Conservation (phyloP, 257 asterid species). For the Primulina eburnea region DNA sequence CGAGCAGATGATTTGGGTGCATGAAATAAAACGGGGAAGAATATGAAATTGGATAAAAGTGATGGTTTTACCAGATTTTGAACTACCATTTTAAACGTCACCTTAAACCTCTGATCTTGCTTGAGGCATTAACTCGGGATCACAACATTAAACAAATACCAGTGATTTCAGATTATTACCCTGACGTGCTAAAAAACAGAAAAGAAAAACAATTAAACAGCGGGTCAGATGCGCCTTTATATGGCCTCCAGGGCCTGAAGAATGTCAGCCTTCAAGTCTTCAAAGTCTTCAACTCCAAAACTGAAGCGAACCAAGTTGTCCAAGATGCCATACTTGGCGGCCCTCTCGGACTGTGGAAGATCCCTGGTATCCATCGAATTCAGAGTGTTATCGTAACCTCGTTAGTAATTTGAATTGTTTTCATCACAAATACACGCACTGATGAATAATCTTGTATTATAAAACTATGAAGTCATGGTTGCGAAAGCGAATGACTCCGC, state of each 20-base stretch:
- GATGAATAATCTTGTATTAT: background rate
- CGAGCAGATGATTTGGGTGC: no score
- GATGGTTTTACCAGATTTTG: no score
- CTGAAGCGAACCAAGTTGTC: constrained; percentile 97
- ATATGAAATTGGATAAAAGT: no score
- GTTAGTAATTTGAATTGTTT: background rate
- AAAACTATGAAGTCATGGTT: background rate
- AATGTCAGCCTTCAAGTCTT: constrained; percentile 74
- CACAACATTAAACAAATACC: background rate
- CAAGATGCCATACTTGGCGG: constrained; percentile 77
- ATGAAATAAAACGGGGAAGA: no score
- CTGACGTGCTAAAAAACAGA: background rate
- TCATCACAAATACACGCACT: background rate
- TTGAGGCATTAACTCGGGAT: background rate
- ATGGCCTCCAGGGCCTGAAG: constrained; percentile 84
- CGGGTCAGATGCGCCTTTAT: constrained; percentile 33
- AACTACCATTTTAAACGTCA: no score
- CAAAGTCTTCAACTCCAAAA: constrained; percentile 84
- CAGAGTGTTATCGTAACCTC: background rate
- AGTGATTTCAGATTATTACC: background rate
- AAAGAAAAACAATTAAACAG: constrained; percentile 10
- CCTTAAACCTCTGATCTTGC: no score
- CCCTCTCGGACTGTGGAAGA: constrained; percentile 77
- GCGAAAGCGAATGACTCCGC: background rate
- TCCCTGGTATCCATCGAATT: constrained; percentile 52